These are phyloP conservation scores for Amanita muscaria DNA, from an alignment of 768 basidiomycete genomes.

Conservation along the genomic window DNA sequence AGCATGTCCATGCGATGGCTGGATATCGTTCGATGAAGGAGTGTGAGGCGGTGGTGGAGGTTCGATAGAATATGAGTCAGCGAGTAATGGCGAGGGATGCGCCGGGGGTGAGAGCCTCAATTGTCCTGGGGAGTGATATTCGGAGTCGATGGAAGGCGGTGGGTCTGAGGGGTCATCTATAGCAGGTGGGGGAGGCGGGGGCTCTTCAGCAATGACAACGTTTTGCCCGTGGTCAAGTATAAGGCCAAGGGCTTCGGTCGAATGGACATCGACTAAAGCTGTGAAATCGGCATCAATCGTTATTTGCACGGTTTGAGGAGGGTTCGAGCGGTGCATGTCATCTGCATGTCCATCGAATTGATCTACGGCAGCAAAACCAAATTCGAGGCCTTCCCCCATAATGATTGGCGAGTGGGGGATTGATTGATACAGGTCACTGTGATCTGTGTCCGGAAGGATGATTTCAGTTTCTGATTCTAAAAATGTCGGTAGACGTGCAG, in stretches of 20 bases:
- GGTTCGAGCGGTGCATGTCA: conserved; percentile 57
- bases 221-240: conserved; percentile 45
- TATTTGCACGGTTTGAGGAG: conserved; percentile 73
- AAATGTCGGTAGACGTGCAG: conserved; percentile 59
- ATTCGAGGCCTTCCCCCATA: conserved; percentile 66
- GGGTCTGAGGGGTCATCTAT: conserved; percentile 86
- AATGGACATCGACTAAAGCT: conserved; percentile 47
- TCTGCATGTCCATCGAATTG: conserved; percentile 81
- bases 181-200: conserved; percentile 68
- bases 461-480: conserved; percentile 75
- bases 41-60: conserved; percentile 22
- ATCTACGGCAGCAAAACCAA: conserved; percentile 61
- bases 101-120: conserved; percentile 24
- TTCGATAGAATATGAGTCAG: conserved; percentile 23
- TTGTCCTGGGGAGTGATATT: conserved; percentile 48
- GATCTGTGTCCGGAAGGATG: conserved; percentile 43
- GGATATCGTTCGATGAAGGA: conserved; percentile 25
- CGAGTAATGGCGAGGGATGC: conserved; percentile 25
- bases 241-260: conserved; percentile 50
- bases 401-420: conserved; percentile 29
- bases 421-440: conserved; percentile 29
- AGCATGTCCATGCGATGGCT: conserved; percentile 45
- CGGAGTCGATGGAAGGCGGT: conserved; percentile 82
- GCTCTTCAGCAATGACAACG: conserved; percentile 24
- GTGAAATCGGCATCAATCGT: conserved; percentile 66